Conservation (phyloP, 2,329 filamentous ascomycete genomes). For the Teratosphaeria destructans region DNA sequence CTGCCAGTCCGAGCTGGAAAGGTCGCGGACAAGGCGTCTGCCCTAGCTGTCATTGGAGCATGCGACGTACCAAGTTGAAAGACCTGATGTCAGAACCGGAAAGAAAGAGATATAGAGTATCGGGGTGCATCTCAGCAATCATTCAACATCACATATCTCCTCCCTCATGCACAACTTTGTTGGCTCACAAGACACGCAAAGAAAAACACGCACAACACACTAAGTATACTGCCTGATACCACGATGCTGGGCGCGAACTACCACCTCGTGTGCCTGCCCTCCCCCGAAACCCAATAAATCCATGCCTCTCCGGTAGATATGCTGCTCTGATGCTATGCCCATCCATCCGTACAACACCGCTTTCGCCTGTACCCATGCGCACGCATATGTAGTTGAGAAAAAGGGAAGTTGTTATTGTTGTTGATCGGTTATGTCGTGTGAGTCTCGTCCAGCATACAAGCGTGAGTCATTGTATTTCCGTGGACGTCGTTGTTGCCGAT, state of each 20-base stretch:
- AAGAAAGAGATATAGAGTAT: background rate
- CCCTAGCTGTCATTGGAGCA: too few relatives aligned
- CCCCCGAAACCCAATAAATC: background rate
- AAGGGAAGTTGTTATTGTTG: background rate
- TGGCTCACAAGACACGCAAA: background rate
- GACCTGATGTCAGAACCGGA: background rate
- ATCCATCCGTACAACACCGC: background rate
- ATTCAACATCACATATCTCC: background rate
- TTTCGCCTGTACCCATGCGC: background rate
- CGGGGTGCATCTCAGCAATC: background rate
- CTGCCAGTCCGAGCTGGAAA: too few relatives aligned
- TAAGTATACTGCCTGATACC: background rate
- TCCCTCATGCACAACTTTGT: background rate
- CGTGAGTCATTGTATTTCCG: background rate
- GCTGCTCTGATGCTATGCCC: background rate
- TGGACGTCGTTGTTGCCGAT: background rate
- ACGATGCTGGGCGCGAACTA: background rate
- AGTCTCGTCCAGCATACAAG: background rate
- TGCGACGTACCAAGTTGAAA: background rate
- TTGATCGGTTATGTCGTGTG: background rate
- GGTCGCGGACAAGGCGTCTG: too few relatives aligned
- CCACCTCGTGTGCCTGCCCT: background rate
- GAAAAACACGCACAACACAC: background rate
- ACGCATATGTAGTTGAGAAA: background rate
- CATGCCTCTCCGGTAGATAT: background rate